These are phyloP conservation scores for Pachysandra terminalis DNA, from an alignment of 164 flowering plant genomes.

Conservation along the genomic window DNA sequence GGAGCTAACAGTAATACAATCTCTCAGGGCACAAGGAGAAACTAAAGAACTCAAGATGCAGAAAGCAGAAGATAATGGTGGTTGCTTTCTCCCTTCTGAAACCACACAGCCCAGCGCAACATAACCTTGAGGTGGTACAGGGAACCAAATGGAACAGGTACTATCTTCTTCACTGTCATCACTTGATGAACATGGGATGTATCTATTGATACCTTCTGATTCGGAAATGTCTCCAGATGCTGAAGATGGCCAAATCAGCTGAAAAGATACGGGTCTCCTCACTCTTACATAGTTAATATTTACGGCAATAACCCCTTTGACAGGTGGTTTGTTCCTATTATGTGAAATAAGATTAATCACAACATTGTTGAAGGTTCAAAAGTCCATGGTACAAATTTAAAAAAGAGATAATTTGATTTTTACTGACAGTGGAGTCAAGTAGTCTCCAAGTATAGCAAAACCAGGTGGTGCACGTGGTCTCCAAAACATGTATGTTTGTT, in stretches of 20 bases:
- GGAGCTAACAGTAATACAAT: conserved; percentile 56
- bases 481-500: conserved; percentile 82
- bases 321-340: conserved; percentile 90
- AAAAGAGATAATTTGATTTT: not conserved
- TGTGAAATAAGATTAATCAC: conserved; percentile 7
- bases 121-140: conserved; percentile 92
- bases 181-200: conserved; percentile 4
- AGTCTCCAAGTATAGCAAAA: conserved; percentile 91
- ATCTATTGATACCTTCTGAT: conserved; percentile 13
- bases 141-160: conserved; percentile 84
- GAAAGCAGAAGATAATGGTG: conserved; percentile 66
- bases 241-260: conserved; percentile 60
- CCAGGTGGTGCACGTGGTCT: conserved; percentile 96
- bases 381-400: not conserved
- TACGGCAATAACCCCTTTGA: conserved; percentile 85
- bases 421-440: conserved; percentile 90
- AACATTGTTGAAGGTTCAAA: not conserved
- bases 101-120: conserved; percentile 93
- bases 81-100: conserved; percentile 58
- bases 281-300: conserved; percentile 70
- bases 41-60: conserved; percentile 78
- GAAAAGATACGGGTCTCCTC: conserved; percentile 77
- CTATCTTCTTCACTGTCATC: conserved; percentile 17
- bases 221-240: conserved; percentile 21
- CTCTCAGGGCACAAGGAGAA: conserved; percentile 75